These are phyloP conservation scores for Coniochaeta sp. DNA, from an alignment of 2,329 filamentous ascomycete species.

Conservation along the genomic window DNA sequence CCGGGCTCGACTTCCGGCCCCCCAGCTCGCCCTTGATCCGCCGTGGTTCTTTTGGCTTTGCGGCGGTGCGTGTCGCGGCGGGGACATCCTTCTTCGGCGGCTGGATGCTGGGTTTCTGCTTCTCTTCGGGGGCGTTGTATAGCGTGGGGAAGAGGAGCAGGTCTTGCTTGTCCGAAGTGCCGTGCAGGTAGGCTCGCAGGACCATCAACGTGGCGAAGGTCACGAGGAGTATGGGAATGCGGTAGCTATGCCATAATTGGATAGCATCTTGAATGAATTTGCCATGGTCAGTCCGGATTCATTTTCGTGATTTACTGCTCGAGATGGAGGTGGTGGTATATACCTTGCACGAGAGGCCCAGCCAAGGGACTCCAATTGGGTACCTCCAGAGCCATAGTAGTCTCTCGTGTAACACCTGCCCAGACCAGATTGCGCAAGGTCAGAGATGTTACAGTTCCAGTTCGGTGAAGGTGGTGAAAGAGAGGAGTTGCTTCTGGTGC, in stretches of 20 bases:
- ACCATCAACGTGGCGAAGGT: conserved; percentile 28
- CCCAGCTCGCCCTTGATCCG: conserved; percentile 34
- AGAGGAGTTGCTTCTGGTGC: not conserved
- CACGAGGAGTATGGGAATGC: conserved; percentile 34
- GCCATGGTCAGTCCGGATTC: not conserved
- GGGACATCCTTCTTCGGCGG: conserved; percentile 5
- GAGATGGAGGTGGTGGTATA: not conserved
- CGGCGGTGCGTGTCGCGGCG: not conserved
- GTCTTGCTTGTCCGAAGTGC: conserved; percentile 24
- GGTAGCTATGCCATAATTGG: conserved; percentile 36
- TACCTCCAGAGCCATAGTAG: not conserved
- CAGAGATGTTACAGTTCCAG: not conserved
- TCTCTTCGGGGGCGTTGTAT: conserved; percentile 14
- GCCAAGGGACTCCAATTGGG: not conserved
- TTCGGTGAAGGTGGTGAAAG: not conserved
- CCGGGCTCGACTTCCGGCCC: conserved; percentile 23
- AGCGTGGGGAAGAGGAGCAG: conserved; percentile 29
- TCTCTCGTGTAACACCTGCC: not conserved
- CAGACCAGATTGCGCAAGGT: not conserved
- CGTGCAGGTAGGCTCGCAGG: conserved; percentile 34
- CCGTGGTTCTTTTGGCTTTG: conserved; percentile 25
- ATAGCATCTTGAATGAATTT: conserved; percentile 10
- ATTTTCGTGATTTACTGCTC: not conserved
- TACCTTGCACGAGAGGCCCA: not conserved
- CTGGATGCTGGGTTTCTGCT: conserved; percentile 4